Conservation (phyloP, 768 basidiomycete species). For the Cystobasidium onofrii region DNA sequence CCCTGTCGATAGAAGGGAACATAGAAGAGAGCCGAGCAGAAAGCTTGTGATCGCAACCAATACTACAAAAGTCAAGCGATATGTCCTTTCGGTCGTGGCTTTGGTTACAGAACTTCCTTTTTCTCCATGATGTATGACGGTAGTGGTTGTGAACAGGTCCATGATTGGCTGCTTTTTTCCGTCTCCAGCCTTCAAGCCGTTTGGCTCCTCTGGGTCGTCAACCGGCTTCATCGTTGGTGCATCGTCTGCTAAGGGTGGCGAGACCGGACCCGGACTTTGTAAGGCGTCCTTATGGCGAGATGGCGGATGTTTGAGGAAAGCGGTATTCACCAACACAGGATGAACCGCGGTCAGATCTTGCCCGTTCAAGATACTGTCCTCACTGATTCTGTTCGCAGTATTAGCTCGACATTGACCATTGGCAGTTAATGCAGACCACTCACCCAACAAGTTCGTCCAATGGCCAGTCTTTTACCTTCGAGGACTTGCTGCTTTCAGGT, state of each 20-base stretch:
- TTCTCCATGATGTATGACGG: not conserved
- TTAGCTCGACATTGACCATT: no score
- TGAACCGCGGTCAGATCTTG: not conserved
- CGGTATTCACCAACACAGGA: not conserved
- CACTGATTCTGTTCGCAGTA: not conserved
- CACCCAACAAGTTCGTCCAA: not conserved
- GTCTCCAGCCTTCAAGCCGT: not conserved
- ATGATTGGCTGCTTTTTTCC: not conserved
- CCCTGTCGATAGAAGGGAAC: constrained; percentile 77
- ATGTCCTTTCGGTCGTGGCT: constrained; percentile 41
- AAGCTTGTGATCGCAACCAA: constrained; percentile 78
- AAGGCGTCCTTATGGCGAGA: not conserved
- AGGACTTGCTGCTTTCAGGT: constrained; percentile 31
- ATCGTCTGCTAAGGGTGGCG: not conserved
- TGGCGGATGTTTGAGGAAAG: not conserved
- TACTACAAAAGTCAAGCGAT: constrained; percentile 56
- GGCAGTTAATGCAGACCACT: not conserved
- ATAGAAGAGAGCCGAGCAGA: constrained; percentile 77
- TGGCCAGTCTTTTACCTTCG: constrained; percentile 9
- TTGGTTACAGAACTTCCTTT: not conserved
- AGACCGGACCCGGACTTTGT: not conserved
- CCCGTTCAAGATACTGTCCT: not conserved
- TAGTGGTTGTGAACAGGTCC: not conserved
- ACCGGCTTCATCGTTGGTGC: not conserved
- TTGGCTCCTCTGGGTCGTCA: not conserved